These are phyloP conservation scores for Thalassiosira oceanica DNA, from an alignment of 352 stramenopile genomes.

Conservation along the genomic window DNA sequence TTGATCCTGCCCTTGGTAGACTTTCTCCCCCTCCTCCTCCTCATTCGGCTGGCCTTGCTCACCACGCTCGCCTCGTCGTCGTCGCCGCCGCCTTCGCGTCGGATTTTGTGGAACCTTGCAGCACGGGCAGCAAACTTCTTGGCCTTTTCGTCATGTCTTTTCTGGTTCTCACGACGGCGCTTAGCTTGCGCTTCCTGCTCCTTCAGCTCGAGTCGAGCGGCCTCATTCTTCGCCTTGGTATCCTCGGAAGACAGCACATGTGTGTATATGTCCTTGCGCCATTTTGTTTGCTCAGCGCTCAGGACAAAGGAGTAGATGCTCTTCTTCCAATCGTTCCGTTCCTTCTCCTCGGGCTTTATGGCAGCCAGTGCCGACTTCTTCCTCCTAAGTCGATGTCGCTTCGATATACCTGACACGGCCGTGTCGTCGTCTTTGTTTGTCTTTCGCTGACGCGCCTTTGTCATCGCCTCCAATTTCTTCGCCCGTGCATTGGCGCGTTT, in stretches of 20 bases:
- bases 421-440: conserved; percentile 30
- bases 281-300: conserved; percentile 35
- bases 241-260: conserved; percentile 33
- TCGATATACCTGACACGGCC: conserved; percentile 44
- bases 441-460: conserved; percentile 15
- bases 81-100: conserved; percentile 9
- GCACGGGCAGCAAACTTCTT: conserved; percentile 44
- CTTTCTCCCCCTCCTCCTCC: conserved; percentile 24
- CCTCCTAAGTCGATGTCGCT: conserved; percentile 31
- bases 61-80: conserved; percentile 34
- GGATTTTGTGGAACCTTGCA: conserved; percentile 38
- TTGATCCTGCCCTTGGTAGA: not conserved
- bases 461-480: conserved; percentile 47
- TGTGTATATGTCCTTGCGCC: conserved; percentile 23
- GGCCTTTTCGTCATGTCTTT: conserved; percentile 23
- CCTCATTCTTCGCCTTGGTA: conserved; percentile 23
- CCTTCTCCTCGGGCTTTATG: conserved; percentile 30
- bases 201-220: conserved; percentile 21
- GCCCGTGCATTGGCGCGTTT: conserved; percentile 33
- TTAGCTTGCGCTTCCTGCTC: conserved; percentile 24
- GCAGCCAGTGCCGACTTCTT: conserved; percentile 49
- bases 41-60: conserved; percentile 28
- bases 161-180: conserved; percentile 28
- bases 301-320: conserved; percentile 28
- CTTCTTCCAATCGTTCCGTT: conserved; percentile 38